phyloP scores from a whole-genome alignment of 2,329 filamentous ascomycete species.

The Nemania sp. region DNA sequence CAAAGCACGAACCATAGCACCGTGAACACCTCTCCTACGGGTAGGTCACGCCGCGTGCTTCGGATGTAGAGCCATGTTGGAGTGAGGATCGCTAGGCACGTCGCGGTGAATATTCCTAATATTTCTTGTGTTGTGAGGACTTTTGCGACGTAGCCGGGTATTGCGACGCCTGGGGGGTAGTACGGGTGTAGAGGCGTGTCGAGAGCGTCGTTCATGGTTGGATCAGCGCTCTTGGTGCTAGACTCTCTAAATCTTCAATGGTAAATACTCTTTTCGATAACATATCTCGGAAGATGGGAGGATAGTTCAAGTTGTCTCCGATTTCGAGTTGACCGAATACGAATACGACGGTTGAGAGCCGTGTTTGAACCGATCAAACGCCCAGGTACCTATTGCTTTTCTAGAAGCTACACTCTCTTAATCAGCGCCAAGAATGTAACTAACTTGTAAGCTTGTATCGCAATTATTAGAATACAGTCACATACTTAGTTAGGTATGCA shows the following conservation, averaged over 20 bases:
- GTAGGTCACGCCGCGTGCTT: slow-evolving; percentile 64
- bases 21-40: slow-evolving; percentile 65
- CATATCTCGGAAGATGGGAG: background rate
- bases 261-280: background rate
- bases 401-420: background rate
- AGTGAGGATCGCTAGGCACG: slow-evolving; percentile 68
- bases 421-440: too few species aligned
- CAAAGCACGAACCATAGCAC: slow-evolving; percentile 73
- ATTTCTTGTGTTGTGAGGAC: slow-evolving; percentile 69
- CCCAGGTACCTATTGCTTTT: background rate
- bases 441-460: too few species aligned
- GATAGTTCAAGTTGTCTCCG: background rate
- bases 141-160: slow-evolving; percentile 75
- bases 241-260: background rate
- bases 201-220: background rate
- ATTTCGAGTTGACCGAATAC: slow-evolving; percentile 16
- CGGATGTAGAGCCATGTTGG: slow-evolving; percentile 67
- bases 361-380: background rate
- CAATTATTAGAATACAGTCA: too few species aligned
- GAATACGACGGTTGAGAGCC: slow-evolving; percentile 16
- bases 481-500: too few species aligned
- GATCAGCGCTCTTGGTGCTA: background rate
- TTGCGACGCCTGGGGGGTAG: slow-evolving; percentile 73
- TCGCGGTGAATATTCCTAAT: slow-evolving; percentile 68
- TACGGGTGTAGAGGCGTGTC: slow-evolving; percentile 62